Percentiles rank a stretch among this genome's conserved stretches.
phyloP scores from a whole-genome alignment of 106 monocot genomes.

The Gastrodia elata region DNA sequence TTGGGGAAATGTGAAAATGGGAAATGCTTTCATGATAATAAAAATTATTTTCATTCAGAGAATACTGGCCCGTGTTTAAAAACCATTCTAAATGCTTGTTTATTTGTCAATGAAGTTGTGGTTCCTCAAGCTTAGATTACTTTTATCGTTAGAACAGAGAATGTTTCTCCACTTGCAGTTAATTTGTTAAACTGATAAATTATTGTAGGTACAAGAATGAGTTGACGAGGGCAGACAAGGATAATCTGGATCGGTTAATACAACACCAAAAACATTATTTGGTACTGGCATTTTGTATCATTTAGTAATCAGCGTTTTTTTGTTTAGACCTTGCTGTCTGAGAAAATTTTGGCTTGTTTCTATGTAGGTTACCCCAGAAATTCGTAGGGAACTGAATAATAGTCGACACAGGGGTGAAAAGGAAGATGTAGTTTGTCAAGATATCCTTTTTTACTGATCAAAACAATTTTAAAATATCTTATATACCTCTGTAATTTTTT shows the following conservation, averaged over 20 bases:
- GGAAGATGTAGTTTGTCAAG: constrained; percentile 45
- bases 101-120: not conserved
- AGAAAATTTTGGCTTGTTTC: constrained; percentile 2
- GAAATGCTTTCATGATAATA: no score
- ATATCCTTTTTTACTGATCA: constrained; percentile 64
- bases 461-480: not conserved
- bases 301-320: not conserved
- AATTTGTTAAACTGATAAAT: not conserved
- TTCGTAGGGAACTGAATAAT: constrained; percentile 66
- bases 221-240: constrained; percentile 48
- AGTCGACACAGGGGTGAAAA: constrained; percentile 79
- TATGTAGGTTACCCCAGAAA: constrained; percentile 92
- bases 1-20: not conserved
- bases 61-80: not conserved
- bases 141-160: not conserved
- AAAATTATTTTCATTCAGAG: not conserved
- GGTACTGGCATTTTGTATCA: constrained; percentile 19
- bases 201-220: constrained; percentile 64
- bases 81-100: not conserved
- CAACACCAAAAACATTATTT: constrained; percentile 70
- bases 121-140: not conserved
- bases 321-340: not conserved
- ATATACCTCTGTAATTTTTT: not conserved
- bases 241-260: constrained; percentile 33
- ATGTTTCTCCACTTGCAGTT: not conserved